Conservation (phyloP, 345 rosid species). For the Pelargonium nanum region DNA sequence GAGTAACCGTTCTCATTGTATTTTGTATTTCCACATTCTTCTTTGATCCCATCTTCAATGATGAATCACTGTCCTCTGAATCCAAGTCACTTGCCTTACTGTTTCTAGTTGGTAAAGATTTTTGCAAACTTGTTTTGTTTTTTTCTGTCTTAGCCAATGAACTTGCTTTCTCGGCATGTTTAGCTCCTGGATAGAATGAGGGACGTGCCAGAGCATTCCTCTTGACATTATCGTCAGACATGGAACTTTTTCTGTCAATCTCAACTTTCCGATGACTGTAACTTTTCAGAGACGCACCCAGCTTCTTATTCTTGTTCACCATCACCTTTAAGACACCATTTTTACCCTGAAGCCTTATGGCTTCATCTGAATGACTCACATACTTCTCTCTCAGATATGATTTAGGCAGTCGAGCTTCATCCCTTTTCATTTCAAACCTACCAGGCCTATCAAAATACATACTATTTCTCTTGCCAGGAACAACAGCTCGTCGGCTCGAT, state of each 20-base stretch:
- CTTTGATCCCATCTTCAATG: constrained; percentile 28
- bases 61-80: constrained; percentile 41
- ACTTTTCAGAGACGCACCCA: constrained; percentile 32
- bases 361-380: constrained; percentile 35
- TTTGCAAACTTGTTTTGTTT: constrained; percentile 24
- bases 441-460: constrained; percentile 31
- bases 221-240: constrained; percentile 31
- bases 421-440: constrained; percentile 29
- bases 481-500: constrained; percentile 34
- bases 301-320: constrained; percentile 59
- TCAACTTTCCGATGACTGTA: constrained; percentile 30
- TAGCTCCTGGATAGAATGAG: constrained; percentile 26
- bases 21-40: constrained; percentile 25
- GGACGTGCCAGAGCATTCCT: constrained; percentile 28
- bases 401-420: constrained; percentile 22
- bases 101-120: constrained; percentile 26
- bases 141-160: constrained; percentile 27
- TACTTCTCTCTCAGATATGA: constrained; percentile 35
- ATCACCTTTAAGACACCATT: constrained; percentile 88
- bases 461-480: constrained; percentile 37
- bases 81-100: constrained; percentile 31
- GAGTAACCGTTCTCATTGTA: constrained; percentile 19
- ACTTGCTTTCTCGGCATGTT: constrained; percentile 29
- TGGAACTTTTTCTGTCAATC: constrained; percentile 24
- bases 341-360: constrained; percentile 86